Conservation (phyloP, 116 monocot genomes). For the Iris pallida region DNA sequence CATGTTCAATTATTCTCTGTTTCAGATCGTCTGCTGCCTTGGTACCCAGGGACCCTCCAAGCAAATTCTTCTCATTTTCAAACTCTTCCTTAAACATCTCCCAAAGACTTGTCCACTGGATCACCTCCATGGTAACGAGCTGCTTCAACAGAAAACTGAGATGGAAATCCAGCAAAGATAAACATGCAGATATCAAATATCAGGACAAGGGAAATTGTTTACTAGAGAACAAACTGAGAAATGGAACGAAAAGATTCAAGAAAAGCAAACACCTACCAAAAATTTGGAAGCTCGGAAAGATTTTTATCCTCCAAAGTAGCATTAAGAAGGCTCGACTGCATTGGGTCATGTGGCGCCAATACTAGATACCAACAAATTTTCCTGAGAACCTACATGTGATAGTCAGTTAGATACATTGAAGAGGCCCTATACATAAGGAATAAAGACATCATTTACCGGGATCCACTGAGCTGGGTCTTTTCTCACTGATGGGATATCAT, state of each 20-base stretch:
- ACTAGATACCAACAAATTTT: slow-evolving; percentile 98
- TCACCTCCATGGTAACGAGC: slow-evolving; percentile 94
- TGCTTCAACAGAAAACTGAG: slow-evolving; percentile 72
- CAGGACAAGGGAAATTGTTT: neutral
- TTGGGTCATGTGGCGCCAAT: slow-evolving; percentile 86
- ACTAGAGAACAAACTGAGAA: neutral
- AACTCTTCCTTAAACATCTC: slow-evolving; percentile 78
- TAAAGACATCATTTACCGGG: neutral
- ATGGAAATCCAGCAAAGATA: neutral
- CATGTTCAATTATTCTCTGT: slow-evolving; percentile 94
- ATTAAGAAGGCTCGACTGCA: slow-evolving; percentile 98
- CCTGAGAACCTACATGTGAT: slow-evolving; percentile 65
- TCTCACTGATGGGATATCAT: slow-evolving; percentile 82
- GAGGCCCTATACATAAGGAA: neutral
- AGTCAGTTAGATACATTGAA: neutral
- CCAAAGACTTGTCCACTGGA: slow-evolving; percentile 91
- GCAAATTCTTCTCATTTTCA: slow-evolving; percentile 78
- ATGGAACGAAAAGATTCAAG: neutral
- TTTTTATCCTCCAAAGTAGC: slow-evolving; percentile 94
- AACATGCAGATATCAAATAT: neutral
- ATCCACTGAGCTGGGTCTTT: neutral
- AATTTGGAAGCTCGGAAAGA: slow-evolving; percentile 87
- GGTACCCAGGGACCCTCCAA: slow-evolving; percentile 63
- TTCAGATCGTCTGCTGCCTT: slow-evolving; percentile 88
- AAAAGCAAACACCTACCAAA: slow-evolving; percentile 41